Evolutionary conservation across 768 basidiomycete species (phyloP).

Genomic region (Leccinum ochraceum): DNA sequence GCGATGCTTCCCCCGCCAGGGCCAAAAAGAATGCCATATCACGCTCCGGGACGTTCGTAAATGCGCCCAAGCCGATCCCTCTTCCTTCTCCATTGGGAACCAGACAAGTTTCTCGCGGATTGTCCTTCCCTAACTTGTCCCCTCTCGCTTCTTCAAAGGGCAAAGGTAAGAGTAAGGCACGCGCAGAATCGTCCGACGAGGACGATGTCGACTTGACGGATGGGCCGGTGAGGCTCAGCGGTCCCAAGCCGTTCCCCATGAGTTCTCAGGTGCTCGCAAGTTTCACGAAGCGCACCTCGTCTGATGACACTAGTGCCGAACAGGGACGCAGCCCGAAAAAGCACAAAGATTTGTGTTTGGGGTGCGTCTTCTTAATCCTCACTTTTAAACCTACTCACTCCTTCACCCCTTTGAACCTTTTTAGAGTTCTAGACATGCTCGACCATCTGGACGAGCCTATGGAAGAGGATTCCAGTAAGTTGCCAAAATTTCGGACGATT

Average conservation of each 20-base stretch:
- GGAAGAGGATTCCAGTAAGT: slow-evolving; percentile 47
- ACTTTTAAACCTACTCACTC: slow-evolving; percentile 13
- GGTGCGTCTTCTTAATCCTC: slow-evolving; percentile 13
- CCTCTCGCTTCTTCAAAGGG: slow-evolving; percentile 20
- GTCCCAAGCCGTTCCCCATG: slow-evolving; percentile 49
- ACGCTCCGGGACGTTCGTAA: slow-evolving; percentile 3
- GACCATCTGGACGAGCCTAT: slow-evolving; percentile 23
- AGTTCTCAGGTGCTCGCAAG: slow-evolving; percentile 42
- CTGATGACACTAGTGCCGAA: slow-evolving; percentile 34
- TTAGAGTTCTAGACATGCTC: slow-evolving; percentile 10
- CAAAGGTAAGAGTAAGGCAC: slow-evolving; percentile 27
- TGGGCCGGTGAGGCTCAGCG: background rate
- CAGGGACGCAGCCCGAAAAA: slow-evolving; percentile 33
- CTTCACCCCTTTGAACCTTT: slow-evolving; percentile 1
- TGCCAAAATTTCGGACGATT: background rate
- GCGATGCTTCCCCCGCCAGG: slow-evolving; percentile 13
- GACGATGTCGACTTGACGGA: slow-evolving; percentile 1
- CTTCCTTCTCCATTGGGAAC: slow-evolving; percentile 25
- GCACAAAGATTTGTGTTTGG: slow-evolving; percentile 29
- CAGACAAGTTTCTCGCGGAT: slow-evolving; percentile 10
- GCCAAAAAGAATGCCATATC: slow-evolving; percentile 14
- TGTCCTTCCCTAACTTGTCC: slow-evolving; percentile 26
- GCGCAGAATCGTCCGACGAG: slow-evolving; percentile 6
- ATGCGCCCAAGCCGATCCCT: slow-evolving; percentile 9
- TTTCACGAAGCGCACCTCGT: slow-evolving; percentile 32